Base-by-base conservation (phyloP, 495 filamentous ascomycete species). In the Delitschia confertaspora region DNA sequence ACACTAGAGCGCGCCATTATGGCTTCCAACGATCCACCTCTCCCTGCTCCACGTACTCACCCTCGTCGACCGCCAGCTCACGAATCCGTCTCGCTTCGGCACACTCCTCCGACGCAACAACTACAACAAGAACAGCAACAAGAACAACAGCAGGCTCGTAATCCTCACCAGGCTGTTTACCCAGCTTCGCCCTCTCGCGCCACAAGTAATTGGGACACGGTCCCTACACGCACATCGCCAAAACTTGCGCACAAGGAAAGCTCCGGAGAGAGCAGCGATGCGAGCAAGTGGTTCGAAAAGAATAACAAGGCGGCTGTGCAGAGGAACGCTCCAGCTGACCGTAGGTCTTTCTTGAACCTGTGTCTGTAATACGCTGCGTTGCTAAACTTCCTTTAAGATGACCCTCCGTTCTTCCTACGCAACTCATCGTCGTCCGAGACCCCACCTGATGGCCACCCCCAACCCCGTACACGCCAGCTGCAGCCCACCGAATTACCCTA, bases 231-330 rank as follows among this genome's bases (percentile, higher is more conserved):
- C 20, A 14, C 24, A 3, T 47, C 42, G 13, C 38, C 47, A 13
- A 39, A 46, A 21, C 29, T 47, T 4, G 34, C 20, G 11, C 40
- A 49, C 25, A 63, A 56, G 38, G 34, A 55, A n/a, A 64, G 61
- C 32, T 65, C 64, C 7, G 60, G 60, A 13, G 63, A 65, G 47
- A 67, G 63, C 47, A 67, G 64, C 38, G 61, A 65, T 39, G 60
- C 60, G 4, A 60, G 62, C 19, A 47, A 60, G 29, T 66, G 64
- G 64, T 67, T 65, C 42, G 64, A 66, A 11, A 52, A 50, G 11
- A 67, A 67, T 58, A 65, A 65, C 46, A 49, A 60, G 23, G 53
- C 62, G 0, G 19, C 38, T 1, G 33, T 47, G 18, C 44, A 47
- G 22, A 33, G 47, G 38, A 42, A 46, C 27, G 32, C 49, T 18